phyloP scores from a whole-genome alignment of 768 basidiomycete species.

The Tricholoma hemisulphureum region DNA sequence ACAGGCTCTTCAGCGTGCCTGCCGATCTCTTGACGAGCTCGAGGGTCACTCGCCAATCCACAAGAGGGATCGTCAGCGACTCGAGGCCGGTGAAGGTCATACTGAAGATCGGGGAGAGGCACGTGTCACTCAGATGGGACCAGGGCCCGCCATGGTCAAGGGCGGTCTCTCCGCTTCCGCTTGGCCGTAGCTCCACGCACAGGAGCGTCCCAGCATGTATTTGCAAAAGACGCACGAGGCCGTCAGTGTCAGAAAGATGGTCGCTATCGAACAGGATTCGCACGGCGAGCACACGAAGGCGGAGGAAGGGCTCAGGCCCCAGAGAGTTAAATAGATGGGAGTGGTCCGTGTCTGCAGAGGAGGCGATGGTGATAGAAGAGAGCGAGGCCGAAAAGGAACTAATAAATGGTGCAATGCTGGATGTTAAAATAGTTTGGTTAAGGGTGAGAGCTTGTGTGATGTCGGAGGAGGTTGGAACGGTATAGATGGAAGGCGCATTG shows the following conservation, averaged over 20 bases:
- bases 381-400: constrained; percentile 26
- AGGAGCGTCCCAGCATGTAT: constrained; percentile 18
- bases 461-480: neutral
- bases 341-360: constrained; percentile 30
- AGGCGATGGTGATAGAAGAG: constrained; percentile 32
- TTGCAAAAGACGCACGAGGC: constrained; percentile 20
- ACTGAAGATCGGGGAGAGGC: neutral
- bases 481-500: constrained; percentile 1
- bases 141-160: constrained; percentile 3
- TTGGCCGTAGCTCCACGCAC: constrained; percentile 21
- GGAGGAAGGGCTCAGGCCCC: constrained; percentile 16
- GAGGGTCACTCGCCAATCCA: constrained; percentile 17
- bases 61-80: constrained; percentile 24
- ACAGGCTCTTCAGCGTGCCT: constrained; percentile 24
- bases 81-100: constrained; percentile 10
- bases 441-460: neutral
- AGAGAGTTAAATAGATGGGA: constrained; percentile 33
- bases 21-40: constrained; percentile 23
- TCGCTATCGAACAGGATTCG: constrained; percentile 21
- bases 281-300: constrained; percentile 23
- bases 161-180: neutral
- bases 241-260: constrained; percentile 24
- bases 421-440: constrained; percentile 18
- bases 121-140: constrained; percentile 1
- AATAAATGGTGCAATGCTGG: constrained; percentile 32